Conservation (phyloP, 495 filamentous ascomycete species). For the Rusavskia elegans region DNA sequence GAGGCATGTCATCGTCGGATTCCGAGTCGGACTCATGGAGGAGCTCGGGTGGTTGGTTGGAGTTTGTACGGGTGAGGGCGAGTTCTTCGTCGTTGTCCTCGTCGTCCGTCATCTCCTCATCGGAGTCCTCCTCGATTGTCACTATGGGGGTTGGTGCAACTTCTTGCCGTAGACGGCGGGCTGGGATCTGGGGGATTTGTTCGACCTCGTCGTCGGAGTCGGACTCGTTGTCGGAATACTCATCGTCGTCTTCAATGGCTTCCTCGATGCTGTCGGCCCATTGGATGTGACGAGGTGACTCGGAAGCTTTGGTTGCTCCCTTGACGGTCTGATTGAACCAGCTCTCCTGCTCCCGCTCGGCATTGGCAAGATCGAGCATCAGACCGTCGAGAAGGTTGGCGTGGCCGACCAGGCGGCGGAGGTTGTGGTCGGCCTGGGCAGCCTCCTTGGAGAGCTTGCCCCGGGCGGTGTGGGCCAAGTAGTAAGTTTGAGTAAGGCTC, state of each 20-base stretch:
- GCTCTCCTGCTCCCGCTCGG: conserved; percentile 86
- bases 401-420: conserved; percentile 85
- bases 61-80: conserved; percentile 56
- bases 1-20: conserved; percentile 63
- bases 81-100: conserved; percentile 46
- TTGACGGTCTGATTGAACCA: conserved; percentile 96
- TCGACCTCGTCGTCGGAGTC: conserved; percentile 51
- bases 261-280: conserved; percentile 69
- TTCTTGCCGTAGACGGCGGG: conserved; percentile 11
- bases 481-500: conserved; percentile 95
- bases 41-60: conserved; percentile 66
- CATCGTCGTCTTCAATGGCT: conserved; percentile 43
- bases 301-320: conserved; percentile 39
- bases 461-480: conserved; percentile 87
- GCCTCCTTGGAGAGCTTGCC: conserved; percentile 90
- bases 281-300: conserved; percentile 59
- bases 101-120: conserved; percentile 52
- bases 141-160: conserved; percentile 16
- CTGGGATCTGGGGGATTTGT: conserved; percentile 30
- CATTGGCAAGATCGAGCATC: conserved; percentile 88
- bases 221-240: conserved; percentile 41
- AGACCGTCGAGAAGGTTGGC: conserved; percentile 94
- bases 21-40: conserved; percentile 49
- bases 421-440: conserved; percentile 78
- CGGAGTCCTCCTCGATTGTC: conserved; percentile 44